Base-by-base conservation (phyloP, 495 filamentous ascomycete genomes). In the Stereocaulon alpinum region DNA sequence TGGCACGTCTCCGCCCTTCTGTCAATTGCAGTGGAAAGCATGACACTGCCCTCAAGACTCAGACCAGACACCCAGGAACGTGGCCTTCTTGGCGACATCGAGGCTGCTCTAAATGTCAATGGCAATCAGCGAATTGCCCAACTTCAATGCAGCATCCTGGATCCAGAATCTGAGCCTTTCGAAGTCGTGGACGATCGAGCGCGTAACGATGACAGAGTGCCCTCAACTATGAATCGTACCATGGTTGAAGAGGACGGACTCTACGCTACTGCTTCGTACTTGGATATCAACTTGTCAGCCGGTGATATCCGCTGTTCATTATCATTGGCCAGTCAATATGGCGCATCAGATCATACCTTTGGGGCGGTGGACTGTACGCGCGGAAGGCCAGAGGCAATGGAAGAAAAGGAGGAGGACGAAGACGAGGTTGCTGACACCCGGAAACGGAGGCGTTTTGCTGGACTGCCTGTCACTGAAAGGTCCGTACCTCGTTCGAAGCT, bases 1-100 rank as follows among this genome's bases (percentile, higher is more conserved):
- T 98, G 94, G 94, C 84, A 96, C 62, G 83, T 76, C 18, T 86
- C 87, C 15, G 92, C 85, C 9, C 70, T 97, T 27, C 74, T 96
- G 61, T 82, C 84, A 9, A 79, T 84, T 6, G 87, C 89, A 9
- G 64, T 96, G 30, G 93, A 99, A 70, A 90, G 80, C 30, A 79
- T 85, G 34, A 89, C 85, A 4, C 73, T 99, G 30, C 89, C 89
- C 14, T 83, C 88, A 11, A 78, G 91, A 32, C 70, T 95, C 56
- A 83, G 79, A 45, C 72, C 78, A 4, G 72, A 71, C 32, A 67
- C 75, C n/a, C 68, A 70, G 9, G 72, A 69, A 40, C 73, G 76
- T 6, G 75, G 76, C 27, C 76, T 73, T 3, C 66, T 89, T 37
- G 74, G 76, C n/a, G 77, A 82, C 60, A 78, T 96, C 66, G 83